These are phyloP conservation scores for Colletotrichum gloeosporioides DNA, from an alignment of 2,329 filamentous ascomycete species.

Conservation along the genomic window DNA sequence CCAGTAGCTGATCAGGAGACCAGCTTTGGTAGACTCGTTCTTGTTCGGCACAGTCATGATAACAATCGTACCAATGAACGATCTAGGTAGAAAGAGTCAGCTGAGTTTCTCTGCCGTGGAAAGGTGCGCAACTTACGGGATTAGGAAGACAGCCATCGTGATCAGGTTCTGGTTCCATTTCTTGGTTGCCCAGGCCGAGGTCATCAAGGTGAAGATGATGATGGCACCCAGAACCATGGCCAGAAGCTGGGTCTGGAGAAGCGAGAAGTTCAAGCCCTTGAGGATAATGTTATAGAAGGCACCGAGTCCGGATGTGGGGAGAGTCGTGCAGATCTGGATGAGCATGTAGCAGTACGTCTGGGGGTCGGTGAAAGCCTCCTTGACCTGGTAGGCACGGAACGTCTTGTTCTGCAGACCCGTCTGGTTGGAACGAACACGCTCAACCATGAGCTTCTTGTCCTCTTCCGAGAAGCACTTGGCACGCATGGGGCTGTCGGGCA, in stretches of 20 bases:
- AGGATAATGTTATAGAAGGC: constrained; percentile 29
- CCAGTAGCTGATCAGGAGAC: neutral
- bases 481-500: constrained; percentile 43
- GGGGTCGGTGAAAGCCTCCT: neutral
- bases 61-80: constrained; percentile 1
- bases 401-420: constrained; percentile 27
- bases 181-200: neutral
- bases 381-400: constrained; percentile 10
- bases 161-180: constrained; percentile 14
- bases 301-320: constrained; percentile 28
- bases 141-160: constrained; percentile 20
- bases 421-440: constrained; percentile 41
- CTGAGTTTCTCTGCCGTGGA: neutral
- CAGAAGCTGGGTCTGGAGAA: constrained; percentile 28
- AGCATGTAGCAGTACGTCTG: constrained; percentile 11
- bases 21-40: neutral
- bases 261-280: constrained; percentile 28
- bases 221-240: constrained; percentile 26
- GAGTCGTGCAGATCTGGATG: constrained; percentile 22
- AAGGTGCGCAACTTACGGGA: neutral
- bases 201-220: constrained; percentile 6
- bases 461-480: constrained; percentile 32
- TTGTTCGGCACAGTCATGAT: constrained; percentile 7
- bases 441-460: constrained; percentile 40
- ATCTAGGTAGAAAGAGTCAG: neutral